A percentile compares a stretch with the other conserved stretches of the same genome.
These are phyloP conservation scores for Penicillium waksmanii DNA, from an alignment of 495 filamentous ascomycete genomes.

Conservation along the genomic window DNA sequence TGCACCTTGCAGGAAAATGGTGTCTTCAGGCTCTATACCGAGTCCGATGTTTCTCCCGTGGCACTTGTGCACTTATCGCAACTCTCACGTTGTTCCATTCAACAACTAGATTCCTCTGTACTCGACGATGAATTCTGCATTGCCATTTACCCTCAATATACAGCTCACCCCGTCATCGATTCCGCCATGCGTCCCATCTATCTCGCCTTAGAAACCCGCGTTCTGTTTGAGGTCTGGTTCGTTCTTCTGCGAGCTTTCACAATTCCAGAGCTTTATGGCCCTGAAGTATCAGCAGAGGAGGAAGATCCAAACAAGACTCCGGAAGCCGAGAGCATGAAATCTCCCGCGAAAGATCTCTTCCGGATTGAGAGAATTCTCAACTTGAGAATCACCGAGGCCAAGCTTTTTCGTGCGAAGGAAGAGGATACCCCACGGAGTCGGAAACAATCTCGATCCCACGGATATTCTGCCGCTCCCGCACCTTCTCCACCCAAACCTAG, in stretches of 20 bases:
- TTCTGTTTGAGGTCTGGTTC: conserved; percentile 96
- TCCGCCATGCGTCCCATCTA: conserved; percentile 63
- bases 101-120: conserved; percentile 88
- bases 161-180: conserved; percentile 58
- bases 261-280: conserved; percentile 88
- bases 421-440: conserved; percentile 42
- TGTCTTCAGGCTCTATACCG: conserved; percentile 86
- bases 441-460: conserved; percentile 44
- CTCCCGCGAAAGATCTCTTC: conserved; percentile 59
- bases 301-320: conserved; percentile 31
- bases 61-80: conserved; percentile 87
- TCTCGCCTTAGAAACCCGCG: conserved; percentile 81
- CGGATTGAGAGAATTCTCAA: conserved; percentile 65
- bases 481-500: conserved; percentile 35
- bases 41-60: conserved; percentile 76
- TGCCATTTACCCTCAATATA: conserved; percentile 86
- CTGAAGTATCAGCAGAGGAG: conserved; percentile 38
- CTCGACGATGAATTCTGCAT: conserved; percentile 93
- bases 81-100: conserved; percentile 84
- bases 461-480: conserved; percentile 19
- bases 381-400: conserved; percentile 64
- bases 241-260: conserved; percentile 91
- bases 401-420: conserved; percentile 44
- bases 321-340: conserved; percentile 21
- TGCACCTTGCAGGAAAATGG: conserved; percentile 96